Evolutionary conservation across 1,284 basidiomycete species (phyloP).

Genomic region (Cryptococcus maquisensis): DNA sequence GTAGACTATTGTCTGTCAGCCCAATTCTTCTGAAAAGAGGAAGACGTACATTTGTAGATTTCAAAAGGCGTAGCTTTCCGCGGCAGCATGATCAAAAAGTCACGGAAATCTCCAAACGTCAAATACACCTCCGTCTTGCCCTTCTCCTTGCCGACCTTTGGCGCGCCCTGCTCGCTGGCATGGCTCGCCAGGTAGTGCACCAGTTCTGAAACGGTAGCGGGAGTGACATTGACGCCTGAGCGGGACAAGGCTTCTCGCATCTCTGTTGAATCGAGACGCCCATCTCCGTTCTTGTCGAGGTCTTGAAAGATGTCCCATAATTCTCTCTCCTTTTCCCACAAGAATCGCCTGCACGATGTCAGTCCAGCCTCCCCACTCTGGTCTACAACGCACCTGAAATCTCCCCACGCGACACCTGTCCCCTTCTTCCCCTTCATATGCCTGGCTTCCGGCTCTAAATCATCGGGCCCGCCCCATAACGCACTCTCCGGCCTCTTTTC

Average conservation of each 20-base stretch:
- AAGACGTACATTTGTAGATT: constrained; percentile 62
- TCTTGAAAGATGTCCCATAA: constrained; percentile 86
- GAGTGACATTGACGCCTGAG: constrained; percentile 67
- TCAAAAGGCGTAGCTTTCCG: constrained; percentile 73
- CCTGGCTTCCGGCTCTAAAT: constrained; percentile 43
- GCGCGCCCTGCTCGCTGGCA: constrained; percentile 1
- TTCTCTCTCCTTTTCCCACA: constrained; percentile 55
- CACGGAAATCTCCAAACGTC: constrained; percentile 79
- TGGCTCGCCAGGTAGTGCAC: constrained; percentile 67
- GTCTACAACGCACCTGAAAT: constrained; percentile 56
- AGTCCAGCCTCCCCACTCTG: background rate
- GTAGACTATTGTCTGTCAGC: constrained; percentile 52
- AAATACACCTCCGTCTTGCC: constrained; percentile 50
- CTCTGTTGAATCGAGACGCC: constrained; percentile 68
- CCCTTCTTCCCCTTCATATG: constrained; percentile 34
- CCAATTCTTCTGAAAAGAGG: background rate
- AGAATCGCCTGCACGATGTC: constrained; percentile 24
- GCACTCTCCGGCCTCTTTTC: constrained; percentile 41
- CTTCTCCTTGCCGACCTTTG: constrained; percentile 20
- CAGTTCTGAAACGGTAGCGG: constrained; percentile 68
- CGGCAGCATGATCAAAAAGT: constrained; percentile 82
- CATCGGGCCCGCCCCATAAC: constrained; percentile 52
- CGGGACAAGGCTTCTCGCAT: constrained; percentile 64
- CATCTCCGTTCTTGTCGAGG: constrained; percentile 80
- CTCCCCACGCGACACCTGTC: constrained; percentile 64